Evolutionary conservation across 2,329 filamentous ascomycete species (phyloP).

Genomic region (Venturia effusa): DNA sequence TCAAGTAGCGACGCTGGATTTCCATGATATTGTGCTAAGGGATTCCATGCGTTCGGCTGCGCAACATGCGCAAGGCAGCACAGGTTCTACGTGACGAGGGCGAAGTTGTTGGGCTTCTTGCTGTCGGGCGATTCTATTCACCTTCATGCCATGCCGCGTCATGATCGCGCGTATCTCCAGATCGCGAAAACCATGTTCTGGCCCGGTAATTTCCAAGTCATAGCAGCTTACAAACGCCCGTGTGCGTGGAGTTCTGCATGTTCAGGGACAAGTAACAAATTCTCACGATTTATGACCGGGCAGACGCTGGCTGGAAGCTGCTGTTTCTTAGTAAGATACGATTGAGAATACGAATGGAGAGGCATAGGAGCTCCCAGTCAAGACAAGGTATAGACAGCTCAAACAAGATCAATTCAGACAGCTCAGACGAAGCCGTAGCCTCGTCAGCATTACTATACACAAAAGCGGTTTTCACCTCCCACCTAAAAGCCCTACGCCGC

Average conservation of each 20-base stretch:
- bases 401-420: slow-evolving; percentile 1
- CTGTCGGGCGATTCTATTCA: background rate
- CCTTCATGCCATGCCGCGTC: background rate
- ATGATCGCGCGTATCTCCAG: background rate
- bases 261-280: no score
- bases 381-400: background rate
- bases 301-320: background rate
- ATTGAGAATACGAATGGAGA: background rate
- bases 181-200: background rate
- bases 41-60: slow-evolving; percentile 1
- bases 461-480: background rate
- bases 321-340: background rate
- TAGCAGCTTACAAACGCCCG: no score
- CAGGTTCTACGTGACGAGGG: background rate
- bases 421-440: background rate
- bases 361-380: background rate
- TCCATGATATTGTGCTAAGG: slow-evolving; percentile 8
- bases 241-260: no score
- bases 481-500: background rate
- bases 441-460: slow-evolving; percentile 3
- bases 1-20: slow-evolving; percentile 61
- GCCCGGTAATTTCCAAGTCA: no score
- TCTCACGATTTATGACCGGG: background rate
- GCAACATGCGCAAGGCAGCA: background rate
- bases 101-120: background rate